Base-by-base conservation (phyloP, 257 asterid species). In the Rehmannia glutinosa region DNA sequence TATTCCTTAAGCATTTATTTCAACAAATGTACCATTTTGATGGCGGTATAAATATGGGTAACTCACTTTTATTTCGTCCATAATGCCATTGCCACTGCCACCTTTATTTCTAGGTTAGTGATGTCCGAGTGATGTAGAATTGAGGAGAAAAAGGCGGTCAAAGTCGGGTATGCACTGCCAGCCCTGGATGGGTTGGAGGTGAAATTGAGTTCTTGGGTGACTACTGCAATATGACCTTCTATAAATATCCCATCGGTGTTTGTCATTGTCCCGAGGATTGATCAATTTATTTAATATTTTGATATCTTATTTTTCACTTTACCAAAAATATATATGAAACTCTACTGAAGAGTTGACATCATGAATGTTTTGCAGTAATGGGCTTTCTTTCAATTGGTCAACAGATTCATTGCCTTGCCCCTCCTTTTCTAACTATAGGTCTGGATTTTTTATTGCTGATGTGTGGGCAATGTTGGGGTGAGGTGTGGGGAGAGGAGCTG, bases 321-420 rank as follows among this genome's bases (percentile, higher is more conserved):
- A 3, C 64, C n/a, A 9, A 28, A 69, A n/a, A 27, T 33, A 10
- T 28, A 16, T 3, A 28, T 27, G 45, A 33, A 67, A 27, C 30
- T 27, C 54, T 67, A 36, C 27, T 27, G 30, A 39, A 41, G 57
- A 61, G 63, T 1, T 13, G 12, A 17, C 56, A 62, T 38, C 46
- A 23, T 62, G 70, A 54, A 62, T 17, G 38, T 54, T 45, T 60
- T 64, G 51, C 45, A 30, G 21, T 45, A 13, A 53, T 51, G 19
- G 32, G 49, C 56, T 62, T 71, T 62, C 56, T 61, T 62, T 17
- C 20, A 55, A 68, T 68, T 59, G 15, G 49, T 15, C 58, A 12
- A 41, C 45, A 54, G 11, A 36, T 51, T 68, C 21, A 39, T 24
- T 42, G 64, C 7, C 33, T 39, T 54, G 16, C 55, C 32, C 46